Base-by-base conservation (phyloP, 495 filamentous ascomycete genomes). In the Aspergillus sparsus region DNA sequence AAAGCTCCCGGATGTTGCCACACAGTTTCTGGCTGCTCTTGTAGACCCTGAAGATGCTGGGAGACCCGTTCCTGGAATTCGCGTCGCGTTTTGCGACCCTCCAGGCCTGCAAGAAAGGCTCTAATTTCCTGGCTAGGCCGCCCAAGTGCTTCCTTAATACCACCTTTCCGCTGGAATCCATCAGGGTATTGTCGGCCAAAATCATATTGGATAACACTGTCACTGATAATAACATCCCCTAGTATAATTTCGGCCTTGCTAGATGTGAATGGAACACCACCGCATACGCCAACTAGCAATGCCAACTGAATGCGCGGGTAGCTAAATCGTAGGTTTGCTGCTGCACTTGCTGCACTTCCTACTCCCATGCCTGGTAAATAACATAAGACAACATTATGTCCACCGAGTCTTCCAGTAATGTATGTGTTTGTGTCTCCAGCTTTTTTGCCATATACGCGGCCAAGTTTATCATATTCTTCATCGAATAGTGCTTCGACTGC, bases 171-270 rank as follows among this genome's bases (percentile, higher is more conserved):
- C 13, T 58, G 47, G 31, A 71, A 70, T 12, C 61, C 61, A 51
- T 64, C 57, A 2, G 69, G 64, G 34, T 65, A 66, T 45, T 64
- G 69, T 31, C 66, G 58, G 11, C 76, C 76, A 58, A 73, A 69
- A 45, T 74, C 71, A 55, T 74, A 75, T 55, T 80, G 62, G 10
- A 78, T 59, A 2, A 77, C 51, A 11, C 45, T 54, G 0, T 67
- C 72, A 54, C 75, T 77, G 37, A 82, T 72, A 18, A 80, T 65
- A 2, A 81, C 73, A 60, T 82, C 77, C 6, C 79, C 77, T 1
- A 81, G 69, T 12, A 76, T 47, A 6, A 76, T 58, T 27, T 71
- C 66, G 2, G 57, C 49, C 12, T 27, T 41, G 7, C 44, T 37
- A 15, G 55, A 21, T 27, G 21, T 1, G 11, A n/a, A 57, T 16